A percentile compares a stretch with the other conserved stretches of the same genome.
These are phyloP conservation scores for Cladorrhinum sp. DNA, from an alignment of 2,329 filamentous ascomycete genomes.

Conservation along the genomic window DNA sequence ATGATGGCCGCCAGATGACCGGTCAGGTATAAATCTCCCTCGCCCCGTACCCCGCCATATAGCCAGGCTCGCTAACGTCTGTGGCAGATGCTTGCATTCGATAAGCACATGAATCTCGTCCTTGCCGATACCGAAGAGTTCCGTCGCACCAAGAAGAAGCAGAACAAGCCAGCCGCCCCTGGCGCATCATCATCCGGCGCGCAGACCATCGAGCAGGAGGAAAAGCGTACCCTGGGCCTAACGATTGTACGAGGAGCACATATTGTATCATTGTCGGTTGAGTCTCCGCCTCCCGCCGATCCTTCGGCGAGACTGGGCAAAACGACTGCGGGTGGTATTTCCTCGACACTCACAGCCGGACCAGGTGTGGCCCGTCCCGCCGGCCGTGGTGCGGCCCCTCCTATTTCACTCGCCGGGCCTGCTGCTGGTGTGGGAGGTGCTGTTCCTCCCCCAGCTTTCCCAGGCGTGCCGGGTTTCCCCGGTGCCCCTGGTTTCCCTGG, in stretches of 20 bases:
- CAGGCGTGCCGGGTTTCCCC: slow-evolving; percentile 48
- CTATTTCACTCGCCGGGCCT: slow-evolving; percentile 82
- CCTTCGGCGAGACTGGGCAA: slow-evolving; percentile 85
- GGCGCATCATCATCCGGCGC: slow-evolving; percentile 58
- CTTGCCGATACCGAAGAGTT: slow-evolving; percentile 99
- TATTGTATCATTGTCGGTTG: slow-evolving; percentile 91
- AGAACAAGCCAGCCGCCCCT: slow-evolving; percentile 66
- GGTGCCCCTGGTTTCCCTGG: slow-evolving; percentile 50
- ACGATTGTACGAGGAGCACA: slow-evolving; percentile 93
- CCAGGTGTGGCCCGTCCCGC: slow-evolving; percentile 89
- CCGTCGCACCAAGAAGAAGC: slow-evolving; percentile 82
- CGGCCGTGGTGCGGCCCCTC: slow-evolving; percentile 69
- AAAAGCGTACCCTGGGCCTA: slow-evolving; percentile 94
- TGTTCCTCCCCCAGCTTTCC: slow-evolving; percentile 54
- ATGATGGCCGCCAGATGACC: slow-evolving; percentile 93
- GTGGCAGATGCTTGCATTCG: slow-evolving; percentile 93
- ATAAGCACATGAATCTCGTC: slow-evolving; percentile 99
- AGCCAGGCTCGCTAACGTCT: not conserved
- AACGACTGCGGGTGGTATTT: slow-evolving; percentile 63
- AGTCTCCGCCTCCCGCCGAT: slow-evolving; percentile 92
- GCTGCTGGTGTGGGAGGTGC: slow-evolving; percentile 81
- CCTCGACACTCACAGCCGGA: slow-evolving; percentile 73
- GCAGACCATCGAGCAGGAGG: slow-evolving; percentile 80
- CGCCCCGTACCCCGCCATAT: not conserved
- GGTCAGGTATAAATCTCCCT: slow-evolving; percentile 35